These are phyloP conservation scores for Gamsiella multidivaricata DNA, from an alignment of 192 early-diverging fungal genomes.

Conservation along the genomic window DNA sequence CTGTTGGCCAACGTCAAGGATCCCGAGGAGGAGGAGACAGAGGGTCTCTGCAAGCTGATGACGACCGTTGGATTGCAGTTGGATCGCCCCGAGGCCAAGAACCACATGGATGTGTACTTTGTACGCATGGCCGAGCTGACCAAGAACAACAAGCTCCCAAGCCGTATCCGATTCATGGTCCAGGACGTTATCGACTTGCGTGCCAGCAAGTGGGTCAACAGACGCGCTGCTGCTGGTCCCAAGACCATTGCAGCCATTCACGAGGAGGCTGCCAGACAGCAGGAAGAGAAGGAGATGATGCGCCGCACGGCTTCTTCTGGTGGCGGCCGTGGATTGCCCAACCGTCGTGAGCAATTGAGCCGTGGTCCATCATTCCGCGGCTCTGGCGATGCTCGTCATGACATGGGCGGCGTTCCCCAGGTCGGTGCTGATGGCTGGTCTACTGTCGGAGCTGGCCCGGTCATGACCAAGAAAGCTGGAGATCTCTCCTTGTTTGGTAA, in stretches of 20 bases:
- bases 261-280: slow-evolving; percentile 75
- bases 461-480: slow-evolving; percentile 67
- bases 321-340: slow-evolving; percentile 71
- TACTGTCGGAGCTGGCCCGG: slow-evolving; percentile 63
- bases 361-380: slow-evolving; percentile 69
- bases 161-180: slow-evolving; percentile 95
- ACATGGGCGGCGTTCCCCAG: slow-evolving; percentile 55
- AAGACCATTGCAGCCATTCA: slow-evolving; percentile 95
- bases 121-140: slow-evolving; percentile 82
- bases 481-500: slow-evolving; percentile 85
- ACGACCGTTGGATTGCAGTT: slow-evolving; percentile 88
- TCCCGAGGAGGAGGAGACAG: slow-evolving; percentile 95
- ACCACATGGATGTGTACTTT: slow-evolving; percentile 89
- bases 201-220: slow-evolving; percentile 78
- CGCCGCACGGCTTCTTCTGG: slow-evolving; percentile 73
- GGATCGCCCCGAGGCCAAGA: slow-evolving; percentile 62
- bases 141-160: slow-evolving; percentile 72
- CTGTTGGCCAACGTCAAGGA: slow-evolving; percentile 76
- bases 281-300: slow-evolving; percentile 78
- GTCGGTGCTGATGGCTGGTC: slow-evolving; percentile 77
- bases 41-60: slow-evolving; percentile 92
- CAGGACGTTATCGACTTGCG: slow-evolving; percentile 89
- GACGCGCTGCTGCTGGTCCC: slow-evolving; percentile 75
- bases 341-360: slow-evolving; percentile 69
- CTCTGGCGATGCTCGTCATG: slow-evolving; percentile 50